Base-by-base conservation (phyloP, 2,329 filamentous ascomycete species). In the Aspergillus piperis region DNA sequence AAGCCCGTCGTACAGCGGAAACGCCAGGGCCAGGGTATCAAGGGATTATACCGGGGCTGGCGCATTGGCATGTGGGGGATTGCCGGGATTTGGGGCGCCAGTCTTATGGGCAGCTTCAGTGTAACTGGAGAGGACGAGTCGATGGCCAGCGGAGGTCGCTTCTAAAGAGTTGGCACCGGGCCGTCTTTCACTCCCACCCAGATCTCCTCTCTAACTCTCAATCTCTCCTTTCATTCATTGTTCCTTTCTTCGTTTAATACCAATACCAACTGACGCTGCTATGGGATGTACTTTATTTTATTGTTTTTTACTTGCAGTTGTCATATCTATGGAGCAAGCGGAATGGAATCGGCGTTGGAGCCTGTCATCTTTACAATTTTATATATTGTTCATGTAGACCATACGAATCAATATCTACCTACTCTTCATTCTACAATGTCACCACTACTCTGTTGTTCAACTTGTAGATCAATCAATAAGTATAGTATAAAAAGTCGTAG, bases 1-100 rank as follows among this genome's bases (percentile, higher is more conserved):
- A 74, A 66, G 75, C 82, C 39, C 68, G 79, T 53, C 67, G 75
- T 52, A 36, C 61, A 66, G 11, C 71, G 74, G 50, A 78, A 81
- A 55, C 80, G 79, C 47, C 83, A 80, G 62, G 83, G 83, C 10
- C 83, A 85, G 65, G 84, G 84, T 15, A 70, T 85, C 32, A 78
- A 83, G 61, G 84, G 84, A 6, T 70, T 86, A 7, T 86, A 84
- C 73, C 78, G 83, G 59, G 84, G 84, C 56, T 86, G 84, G 84
- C 78, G 83, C 64, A 78, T 86, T 27, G 81, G 81, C 8, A 79
- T 83, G 73, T 84, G 82, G 82, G 81, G 81, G 15, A 76, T 85
- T 48, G 78, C 82, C 17, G 83, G 84, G 6, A 79, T 85, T 59
- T 84, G 84, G 82, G 81, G 82, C 36, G 77, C 82, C 61, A 76